These are phyloP conservation scores for Artomyces pyxidatus DNA, from an alignment of 768 basidiomycete genomes.

Conservation along the genomic window DNA sequence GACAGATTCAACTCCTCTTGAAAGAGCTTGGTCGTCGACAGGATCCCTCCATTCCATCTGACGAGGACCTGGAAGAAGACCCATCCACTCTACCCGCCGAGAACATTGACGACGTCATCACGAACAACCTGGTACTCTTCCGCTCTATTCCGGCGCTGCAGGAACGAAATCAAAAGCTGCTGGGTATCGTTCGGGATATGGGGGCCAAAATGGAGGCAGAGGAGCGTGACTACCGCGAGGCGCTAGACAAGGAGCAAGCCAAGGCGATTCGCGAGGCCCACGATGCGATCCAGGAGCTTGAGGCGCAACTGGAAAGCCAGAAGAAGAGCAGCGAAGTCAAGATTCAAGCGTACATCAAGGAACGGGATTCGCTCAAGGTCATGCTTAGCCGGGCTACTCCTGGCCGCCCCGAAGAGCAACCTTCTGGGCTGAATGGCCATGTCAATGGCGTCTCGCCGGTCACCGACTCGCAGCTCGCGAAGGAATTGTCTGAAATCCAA, in stretches of 20 bases:
- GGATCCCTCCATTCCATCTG: constrained; percentile 72
- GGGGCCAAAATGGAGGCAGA: constrained; percentile 80
- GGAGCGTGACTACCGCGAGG: constrained; percentile 66
- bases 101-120: constrained; percentile 74
- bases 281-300: constrained; percentile 73
- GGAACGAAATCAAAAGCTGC: constrained; percentile 82
- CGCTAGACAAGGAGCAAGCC: constrained; percentile 64
- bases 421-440: constrained; percentile 24
- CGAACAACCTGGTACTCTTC: constrained; percentile 85
- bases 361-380: constrained; percentile 76
- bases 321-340: constrained; percentile 61
- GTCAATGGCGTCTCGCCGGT: constrained; percentile 2
- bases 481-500: constrained; percentile 67
- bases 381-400: constrained; percentile 50
- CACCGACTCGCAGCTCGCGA: constrained; percentile 32
- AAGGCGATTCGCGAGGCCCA: constrained; percentile 85
- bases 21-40: constrained; percentile 77
- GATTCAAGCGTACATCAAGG: constrained; percentile 77
- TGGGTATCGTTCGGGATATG: constrained; percentile 77
- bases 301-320: constrained; percentile 70
- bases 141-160: constrained; percentile 73
- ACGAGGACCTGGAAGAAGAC: constrained; percentile 44
- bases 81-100: constrained; percentile 39
- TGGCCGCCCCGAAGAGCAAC: constrained; percentile 4
- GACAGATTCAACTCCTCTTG: constrained; percentile 74